phyloP scores from a whole-genome alignment of 2,329 filamentous ascomycete genomes.

The Onygenales sp. region DNA sequence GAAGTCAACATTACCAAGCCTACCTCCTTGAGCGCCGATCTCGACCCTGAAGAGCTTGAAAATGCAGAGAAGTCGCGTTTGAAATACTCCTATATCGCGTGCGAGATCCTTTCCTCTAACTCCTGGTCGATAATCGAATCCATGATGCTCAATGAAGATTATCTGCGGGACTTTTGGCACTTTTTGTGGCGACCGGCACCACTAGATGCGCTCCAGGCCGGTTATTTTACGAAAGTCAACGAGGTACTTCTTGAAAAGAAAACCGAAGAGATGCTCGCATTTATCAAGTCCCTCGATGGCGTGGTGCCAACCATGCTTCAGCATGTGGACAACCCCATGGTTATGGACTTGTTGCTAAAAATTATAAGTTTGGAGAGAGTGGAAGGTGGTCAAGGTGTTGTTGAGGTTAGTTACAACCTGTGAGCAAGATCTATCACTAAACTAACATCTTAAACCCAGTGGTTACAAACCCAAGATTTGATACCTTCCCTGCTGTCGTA shows the following conservation, averaged over 20 bases:
- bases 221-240: conserved; percentile 98
- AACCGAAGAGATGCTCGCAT: conserved; percentile 89
- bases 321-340: conserved; percentile 94
- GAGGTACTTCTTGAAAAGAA: conserved; percentile 97
- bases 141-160: conserved; percentile 70
- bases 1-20: conserved; percentile 37
- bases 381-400: conserved; percentile 82
- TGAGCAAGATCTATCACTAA: neutral
- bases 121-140: conserved; percentile 96
- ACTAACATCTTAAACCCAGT: conserved; percentile 43
- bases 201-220: conserved; percentile 84
- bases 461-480: conserved; percentile 81
- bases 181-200: conserved; percentile 79
- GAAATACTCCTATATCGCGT: conserved; percentile 87
- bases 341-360: conserved; percentile 94
- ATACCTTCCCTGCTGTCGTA: conserved; percentile 82
- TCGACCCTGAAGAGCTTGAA: conserved; percentile 44
- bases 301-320: conserved; percentile 78
- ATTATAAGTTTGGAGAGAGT: conserved; percentile 93
- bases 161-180: conserved; percentile 79
- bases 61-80: conserved; percentile 84
- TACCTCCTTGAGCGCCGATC: conserved; percentile 9
- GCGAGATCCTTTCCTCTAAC: conserved; percentile 88
- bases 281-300: conserved; percentile 74
- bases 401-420: conserved; percentile 57